phyloP scores from a whole-genome alignment of 495 filamentous ascomycete genomes.

The Xylaria telfairii region DNA sequence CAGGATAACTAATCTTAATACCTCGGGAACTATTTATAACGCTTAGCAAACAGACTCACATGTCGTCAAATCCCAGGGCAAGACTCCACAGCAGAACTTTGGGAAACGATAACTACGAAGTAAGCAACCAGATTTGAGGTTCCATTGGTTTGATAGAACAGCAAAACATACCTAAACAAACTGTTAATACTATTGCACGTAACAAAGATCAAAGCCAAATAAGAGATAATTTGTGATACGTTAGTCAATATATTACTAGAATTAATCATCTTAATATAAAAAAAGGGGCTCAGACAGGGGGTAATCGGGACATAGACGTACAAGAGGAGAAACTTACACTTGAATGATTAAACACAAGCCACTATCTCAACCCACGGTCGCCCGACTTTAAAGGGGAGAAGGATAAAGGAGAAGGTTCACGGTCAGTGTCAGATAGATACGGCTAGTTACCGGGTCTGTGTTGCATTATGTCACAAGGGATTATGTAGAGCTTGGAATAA shows the following conservation, averaged over 20 bases:
- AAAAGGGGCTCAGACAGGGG: neutral
- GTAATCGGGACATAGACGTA: slow-evolving; percentile 5
- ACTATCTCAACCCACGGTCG: slow-evolving; percentile 3
- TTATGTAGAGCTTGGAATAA: too few relatives aligned
- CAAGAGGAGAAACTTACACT: slow-evolving; percentile 5
- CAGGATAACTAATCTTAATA: neutral
- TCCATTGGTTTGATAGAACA: too few relatives aligned
- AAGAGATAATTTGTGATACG: slow-evolving; percentile 3
- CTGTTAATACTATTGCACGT: slow-evolving; percentile 7
- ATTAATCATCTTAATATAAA: slow-evolving; percentile 8
- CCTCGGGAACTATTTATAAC: neutral
- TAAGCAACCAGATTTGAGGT: neutral
- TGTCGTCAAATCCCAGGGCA: too few relatives aligned
- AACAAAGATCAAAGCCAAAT: slow-evolving; percentile 9
- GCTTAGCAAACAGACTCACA: neutral
- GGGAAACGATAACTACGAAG: neutral
- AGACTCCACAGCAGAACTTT: neutral
- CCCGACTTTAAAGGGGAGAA: slow-evolving; percentile 13
- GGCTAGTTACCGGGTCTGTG: slow-evolving; percentile 10
- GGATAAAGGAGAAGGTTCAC: slow-evolving; percentile 16
- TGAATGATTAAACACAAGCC: slow-evolving; percentile 9
- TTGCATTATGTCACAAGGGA: too few relatives aligned
- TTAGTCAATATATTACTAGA: slow-evolving; percentile 15
- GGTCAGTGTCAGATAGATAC: slow-evolving; percentile 18
- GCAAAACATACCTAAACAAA: slow-evolving; percentile 13